Conservation (phyloP, 1,139 yeast genomes). For the Magnusiomyces sp. region DNA sequence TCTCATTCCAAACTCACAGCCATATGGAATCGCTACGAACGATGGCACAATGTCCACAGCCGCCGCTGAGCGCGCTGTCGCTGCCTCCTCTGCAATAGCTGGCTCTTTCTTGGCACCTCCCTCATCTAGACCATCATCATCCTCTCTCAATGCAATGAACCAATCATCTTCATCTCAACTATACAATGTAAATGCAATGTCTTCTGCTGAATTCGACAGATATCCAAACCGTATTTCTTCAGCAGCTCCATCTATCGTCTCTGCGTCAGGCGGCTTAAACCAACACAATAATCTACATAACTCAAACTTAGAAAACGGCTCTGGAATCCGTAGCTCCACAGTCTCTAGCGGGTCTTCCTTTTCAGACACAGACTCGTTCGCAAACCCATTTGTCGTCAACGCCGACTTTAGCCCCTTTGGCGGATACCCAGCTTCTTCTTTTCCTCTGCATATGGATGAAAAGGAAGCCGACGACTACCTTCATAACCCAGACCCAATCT, state of each 20-base stretch:
- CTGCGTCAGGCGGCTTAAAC: slow-evolving; percentile 13
- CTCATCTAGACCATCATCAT: slow-evolving; percentile 10
- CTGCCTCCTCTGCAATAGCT: slow-evolving; percentile 12
- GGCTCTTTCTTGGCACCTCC: slow-evolving; percentile 7
- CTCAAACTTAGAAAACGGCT: slow-evolving; percentile 8
- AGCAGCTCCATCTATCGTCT: slow-evolving; percentile 26
- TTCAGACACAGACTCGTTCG: slow-evolving; percentile 15
- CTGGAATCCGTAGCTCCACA: slow-evolving; percentile 10
- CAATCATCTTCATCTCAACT: too few species aligned
- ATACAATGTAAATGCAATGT: slow-evolving; percentile 19
- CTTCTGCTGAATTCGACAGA: slow-evolving; percentile 31
- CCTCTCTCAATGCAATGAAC: slow-evolving; percentile 8
- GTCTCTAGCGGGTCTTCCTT: slow-evolving; percentile 17
- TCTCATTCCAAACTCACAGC: background rate
- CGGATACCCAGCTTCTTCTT: slow-evolving; percentile 83
- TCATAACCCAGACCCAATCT: slow-evolving; percentile 89
- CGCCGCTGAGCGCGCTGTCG: slow-evolving; percentile 7
- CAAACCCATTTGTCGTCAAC: slow-evolving; percentile 30
- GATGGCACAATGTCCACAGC: slow-evolving; percentile 12
- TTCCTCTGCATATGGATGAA: slow-evolving; percentile 79
- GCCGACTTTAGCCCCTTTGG: slow-evolving; percentile 71
- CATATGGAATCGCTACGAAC: slow-evolving; percentile 6
- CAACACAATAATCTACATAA: slow-evolving; percentile 5
- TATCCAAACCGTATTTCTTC: slow-evolving; percentile 32
- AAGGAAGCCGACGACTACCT: slow-evolving; percentile 87